Base-by-base conservation (phyloP, 2,329 filamentous ascomycete genomes). In the Macrophomina phaseolina region DNA sequence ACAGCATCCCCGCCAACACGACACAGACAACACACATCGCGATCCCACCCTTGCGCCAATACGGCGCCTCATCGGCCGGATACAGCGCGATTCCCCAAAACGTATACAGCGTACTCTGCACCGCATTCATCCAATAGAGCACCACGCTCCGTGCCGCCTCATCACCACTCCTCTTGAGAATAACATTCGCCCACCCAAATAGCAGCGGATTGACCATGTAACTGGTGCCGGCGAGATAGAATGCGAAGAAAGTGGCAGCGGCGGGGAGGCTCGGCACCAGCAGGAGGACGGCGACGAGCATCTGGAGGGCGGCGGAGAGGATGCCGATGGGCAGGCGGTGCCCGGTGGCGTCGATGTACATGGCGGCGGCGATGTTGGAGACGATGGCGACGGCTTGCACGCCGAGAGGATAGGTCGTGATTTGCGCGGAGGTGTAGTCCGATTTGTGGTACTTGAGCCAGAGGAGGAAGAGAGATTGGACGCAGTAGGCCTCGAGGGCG, bases 341-440 rank as follows among this genome's bases (percentile, higher is more conserved):
- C 28, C 76, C 74, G 0, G 79, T 80, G 28, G 73, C 71, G 60
- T 81, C 78, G 65, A 80, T 80, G 28, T 78, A 71, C 60, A 76
- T 73, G 18, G 76, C 78, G 30, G 77, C 77, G 2, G 75, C 69
- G 12, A 80, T 73, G 52, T 79, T 78, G 6, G 85, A 86, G 0
- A 84, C 74, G 42, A 88, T 88, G 2, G 85, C 86, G 0, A 84
- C 82, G 0, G 85, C 86, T 0, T 86, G 82, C 0, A 88, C 83
- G 1, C 85, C 86, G 0, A 86, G 83, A 0, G 86, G 85, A 58
- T 87, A 87, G 69, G 86, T 84, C 71, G 87, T 88, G 34, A 38
- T 49, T 30, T 65, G 51, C 8, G 5, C 16, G 38, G 30, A 34
- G 63, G 36, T 11, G 84, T 79, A 69, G 87, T 83, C 0, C 79